Evolutionary conservation across 2,329 filamentous ascomycete genomes (phyloP).

Genomic region (Hirsutella thompsonii): DNA sequence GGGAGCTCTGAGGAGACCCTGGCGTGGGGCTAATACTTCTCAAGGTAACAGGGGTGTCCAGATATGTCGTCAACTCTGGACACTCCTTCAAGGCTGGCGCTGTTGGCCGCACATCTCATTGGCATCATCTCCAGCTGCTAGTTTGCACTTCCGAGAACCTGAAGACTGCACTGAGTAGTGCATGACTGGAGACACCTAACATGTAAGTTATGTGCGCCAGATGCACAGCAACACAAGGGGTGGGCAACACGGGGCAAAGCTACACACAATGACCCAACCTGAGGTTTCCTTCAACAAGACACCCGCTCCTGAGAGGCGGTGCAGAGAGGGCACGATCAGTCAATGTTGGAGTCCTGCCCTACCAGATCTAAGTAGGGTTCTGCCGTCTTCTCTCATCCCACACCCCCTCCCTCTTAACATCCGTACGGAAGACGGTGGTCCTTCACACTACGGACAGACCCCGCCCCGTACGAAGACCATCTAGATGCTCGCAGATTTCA

Average conservation of each 20-base stretch:
- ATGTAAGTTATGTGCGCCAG: constrained; percentile 3
- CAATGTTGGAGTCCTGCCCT: not conserved
- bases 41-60: not conserved
- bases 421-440: not conserved
- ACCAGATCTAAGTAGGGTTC: not conserved
- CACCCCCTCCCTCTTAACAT: not conserved
- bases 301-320: not conserved
- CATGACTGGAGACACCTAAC: constrained; percentile 4
- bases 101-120: not conserved
- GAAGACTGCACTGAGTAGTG: not conserved
- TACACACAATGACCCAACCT: constrained; percentile 7
- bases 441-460: not conserved
- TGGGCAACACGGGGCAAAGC: constrained; percentile 9
- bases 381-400: not conserved
- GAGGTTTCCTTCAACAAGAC: not conserved
- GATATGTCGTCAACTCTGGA: not conserved
- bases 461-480: not conserved
- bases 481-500: not conserved
- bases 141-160: constrained; percentile 1
- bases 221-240: constrained; percentile 3
- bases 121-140: not conserved
- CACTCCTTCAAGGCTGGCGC: not conserved
- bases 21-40: not conserved
- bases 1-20: not conserved
- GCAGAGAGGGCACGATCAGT: not conserved